Evolutionary conservation across 2,329 filamentous ascomycete species (phyloP), one percentile per base, ranked within the genome.

Genomic region (Colletotrichum camelliae): DNA sequence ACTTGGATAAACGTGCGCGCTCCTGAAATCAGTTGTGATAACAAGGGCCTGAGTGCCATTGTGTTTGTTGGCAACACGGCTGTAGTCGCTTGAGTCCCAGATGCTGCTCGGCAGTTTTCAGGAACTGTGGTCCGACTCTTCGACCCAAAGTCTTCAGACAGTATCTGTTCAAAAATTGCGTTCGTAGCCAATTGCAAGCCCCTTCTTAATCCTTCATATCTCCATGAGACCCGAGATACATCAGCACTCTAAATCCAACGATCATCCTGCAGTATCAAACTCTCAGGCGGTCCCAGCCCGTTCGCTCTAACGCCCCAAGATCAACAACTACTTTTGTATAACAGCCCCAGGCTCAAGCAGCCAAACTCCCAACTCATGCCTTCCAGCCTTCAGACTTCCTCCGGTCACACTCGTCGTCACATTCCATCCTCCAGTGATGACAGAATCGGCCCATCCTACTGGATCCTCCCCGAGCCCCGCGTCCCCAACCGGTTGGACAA

Each of bases 361-460:
- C 66, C 66, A 68, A n/a, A 58, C 12, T 3, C 27, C 8, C n/a
- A 68, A 15, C 0, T 29, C 31, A 68, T 58, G 66, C 3, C 6
- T 12, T 0, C 43, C 48, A 7, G 48, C 39, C n/a, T 37, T 10
- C n/a, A 68, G 0, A 2, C 43, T 35, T 16, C 0, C 7, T 1
- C 15, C 29, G 0, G 43, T 2, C 4, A 39, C 24, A 33, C 13
- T 13, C 0, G 43, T n/a, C 29, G 48, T 68, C 18, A 58, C 27
- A 8, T 52, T 68, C 66, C 48, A 68, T 0, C 43, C 66, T 2
- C 52, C 52, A 1, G 43, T 68, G 8, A 58, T 57, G 4, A 68
- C 66, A 6, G 48, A 55, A 24, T 68, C 52, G 1, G 29, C 66
- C 43, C 66, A 68, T 2, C 29, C 43, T 2, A 10, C 48, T 15